Conservation (phyloP, 768 basidiomycete genomes). For the Phlegmacium glaucopus region DNA sequence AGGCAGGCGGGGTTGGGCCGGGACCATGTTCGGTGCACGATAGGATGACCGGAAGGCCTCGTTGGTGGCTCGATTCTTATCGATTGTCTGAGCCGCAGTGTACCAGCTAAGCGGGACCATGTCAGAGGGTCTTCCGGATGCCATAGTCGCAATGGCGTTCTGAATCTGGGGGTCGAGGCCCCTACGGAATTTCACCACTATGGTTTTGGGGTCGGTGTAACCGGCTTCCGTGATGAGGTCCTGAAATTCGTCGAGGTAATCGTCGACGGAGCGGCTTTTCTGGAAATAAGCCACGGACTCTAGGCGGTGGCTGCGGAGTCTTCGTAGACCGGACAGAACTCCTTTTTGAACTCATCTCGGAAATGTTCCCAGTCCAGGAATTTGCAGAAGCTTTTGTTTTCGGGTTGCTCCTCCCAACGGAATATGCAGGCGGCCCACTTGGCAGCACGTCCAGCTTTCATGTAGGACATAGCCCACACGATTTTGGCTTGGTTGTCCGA, state of each 20-base stretch:
- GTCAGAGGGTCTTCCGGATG: background rate
- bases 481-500: background rate
- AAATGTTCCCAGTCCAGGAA: conserved; percentile 5
- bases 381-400: background rate
- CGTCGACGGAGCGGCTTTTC: conserved; percentile 6
- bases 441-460: conserved; percentile 2
- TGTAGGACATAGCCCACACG: conserved; percentile 1
- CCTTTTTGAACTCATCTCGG: background rate
- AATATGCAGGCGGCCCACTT: background rate
- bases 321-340: conserved; percentile 1
- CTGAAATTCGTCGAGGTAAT: conserved; percentile 16
- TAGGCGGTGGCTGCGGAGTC: background rate
- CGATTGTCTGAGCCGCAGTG: background rate
- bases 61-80: conserved; percentile 1
- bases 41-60: background rate
- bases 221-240: conserved; percentile 9
- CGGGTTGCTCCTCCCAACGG: no score
- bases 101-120: background rate
- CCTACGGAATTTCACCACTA: conserved; percentile 4
- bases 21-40: no score
- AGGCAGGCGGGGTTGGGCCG: no score
- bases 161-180: background rate
- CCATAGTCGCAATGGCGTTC: background rate
- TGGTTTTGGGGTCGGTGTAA: conserved; percentile 4
- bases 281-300: conserved; percentile 9